phyloP scores from a whole-genome alignment of 345 rosid genomes.

The Combretum micranthum region DNA sequence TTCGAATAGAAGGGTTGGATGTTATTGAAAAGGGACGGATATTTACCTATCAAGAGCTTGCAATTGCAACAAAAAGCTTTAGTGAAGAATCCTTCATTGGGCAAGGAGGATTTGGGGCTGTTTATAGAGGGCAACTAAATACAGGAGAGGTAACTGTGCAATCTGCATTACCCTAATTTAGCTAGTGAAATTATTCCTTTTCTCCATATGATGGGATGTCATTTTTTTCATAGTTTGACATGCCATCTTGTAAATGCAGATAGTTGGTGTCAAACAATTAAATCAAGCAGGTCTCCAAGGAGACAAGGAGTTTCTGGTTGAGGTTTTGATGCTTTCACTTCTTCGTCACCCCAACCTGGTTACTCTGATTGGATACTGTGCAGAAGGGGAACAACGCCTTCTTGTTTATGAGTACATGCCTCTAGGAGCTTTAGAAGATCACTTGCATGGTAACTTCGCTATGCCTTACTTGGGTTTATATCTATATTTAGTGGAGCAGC shows the following conservation, averaged over 20 bases:
- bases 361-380: constrained; percentile 60
- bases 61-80: constrained; percentile 51
- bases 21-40: constrained; percentile 11
- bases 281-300: constrained; percentile 63
- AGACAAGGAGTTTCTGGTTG: constrained; percentile 75
- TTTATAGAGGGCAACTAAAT: constrained; percentile 45
- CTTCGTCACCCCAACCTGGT: constrained; percentile 66
- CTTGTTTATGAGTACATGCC: constrained; percentile 71
- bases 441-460: constrained; percentile 38
- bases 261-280: constrained; percentile 66
- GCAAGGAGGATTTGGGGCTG: constrained; percentile 78
- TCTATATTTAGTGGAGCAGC: background rate
- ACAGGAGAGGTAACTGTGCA: constrained; percentile 46
- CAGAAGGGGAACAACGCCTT: constrained; percentile 69
- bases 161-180: background rate
- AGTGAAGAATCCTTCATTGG: constrained; percentile 42
- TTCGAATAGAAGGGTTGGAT: constrained; percentile 1
- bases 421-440: constrained; percentile 67
- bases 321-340: constrained; percentile 80
- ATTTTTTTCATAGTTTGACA: background rate
- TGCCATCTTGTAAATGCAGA: constrained; percentile 18
- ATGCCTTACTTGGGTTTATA: background rate
- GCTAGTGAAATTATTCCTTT: background rate
- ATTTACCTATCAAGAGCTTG: constrained; percentile 58
- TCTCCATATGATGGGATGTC: background rate